Base-by-base conservation (phyloP, 768 basidiomycete genomes). In the Phaeotremella fagi region DNA sequence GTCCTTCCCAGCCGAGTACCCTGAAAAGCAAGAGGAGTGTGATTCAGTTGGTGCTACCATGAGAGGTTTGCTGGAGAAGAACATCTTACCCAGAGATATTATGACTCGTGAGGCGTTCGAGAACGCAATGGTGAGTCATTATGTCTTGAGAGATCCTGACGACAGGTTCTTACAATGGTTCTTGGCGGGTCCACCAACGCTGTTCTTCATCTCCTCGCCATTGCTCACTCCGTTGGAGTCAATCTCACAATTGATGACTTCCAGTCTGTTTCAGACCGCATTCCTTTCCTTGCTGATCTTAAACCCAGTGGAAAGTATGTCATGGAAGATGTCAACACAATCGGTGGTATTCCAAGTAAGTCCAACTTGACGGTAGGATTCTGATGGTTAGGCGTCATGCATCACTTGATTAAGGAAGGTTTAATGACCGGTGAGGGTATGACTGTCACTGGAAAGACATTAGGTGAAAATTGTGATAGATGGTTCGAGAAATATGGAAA, bases 271-370 rank as follows among this genome's bases (percentile, higher is more conserved):
- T 94, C 91, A 4, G 92, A 99, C 73, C 83, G 87, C 42, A 83
- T 81, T 1, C 95, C 95, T 9, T 94, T 97, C 82, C 79, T 98
- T 59, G 92, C 94, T 22, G 88, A 99, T 75, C 82, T 99, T 60
- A 95, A 92, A 72, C 95, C 95, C 0, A 90, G 88, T 59, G 95
- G 95, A 31, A 91, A 91, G 76, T 98, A 97, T 79, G 89, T 98
- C 64, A 95, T 98, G 90, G 91, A 92, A 76, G 88, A 98, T 68
- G 83, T 99, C 7, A 84, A 88, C 81, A 88, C 87, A 74, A 85
- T 98, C 53, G 95, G 95, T 50, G 95, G 94, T 52, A 91, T 92
- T 62, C 94, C 95, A 3, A 87, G 91, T 94, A 76, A 57, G 86
- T 79, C 7, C 22, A 7, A 5, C 43, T 28, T 45, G 20, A 33